Evolutionary conservation across 192 early-diverging fungal species (phyloP).

Genomic region (Coemansia sp.): DNA sequence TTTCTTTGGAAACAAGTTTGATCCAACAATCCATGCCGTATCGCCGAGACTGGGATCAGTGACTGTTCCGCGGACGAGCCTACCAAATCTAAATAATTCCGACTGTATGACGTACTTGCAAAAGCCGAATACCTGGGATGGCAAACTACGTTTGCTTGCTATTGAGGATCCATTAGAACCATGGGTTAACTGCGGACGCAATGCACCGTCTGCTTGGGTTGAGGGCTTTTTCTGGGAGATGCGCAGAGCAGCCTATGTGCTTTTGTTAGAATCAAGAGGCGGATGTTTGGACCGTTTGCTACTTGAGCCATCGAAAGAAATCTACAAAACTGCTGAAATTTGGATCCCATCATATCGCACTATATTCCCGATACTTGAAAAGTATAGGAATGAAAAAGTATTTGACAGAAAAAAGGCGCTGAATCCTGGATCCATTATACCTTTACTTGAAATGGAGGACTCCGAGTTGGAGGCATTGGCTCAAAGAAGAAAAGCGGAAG

Average conservation of each 20-base stretch:
- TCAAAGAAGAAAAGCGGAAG: no score
- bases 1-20: constrained; percentile 29
- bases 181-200: constrained; percentile 26
- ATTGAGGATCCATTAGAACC: constrained; percentile 44
- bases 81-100: constrained; percentile 10
- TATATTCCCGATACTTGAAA: not conserved
- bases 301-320: not conserved
- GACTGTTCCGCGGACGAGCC: constrained; percentile 15
- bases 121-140: constrained; percentile 18
- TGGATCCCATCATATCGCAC: not conserved
- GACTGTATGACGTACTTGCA: not conserved
- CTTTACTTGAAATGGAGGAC: no score
- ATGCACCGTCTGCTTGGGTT: constrained; percentile 34
- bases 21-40: constrained; percentile 21
- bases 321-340: not conserved
- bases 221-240: constrained; percentile 47
- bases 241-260: constrained; percentile 38
- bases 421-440: no score
- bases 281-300: not conserved
- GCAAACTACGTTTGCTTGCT: constrained; percentile 18
- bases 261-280: no score
- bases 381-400: no score
- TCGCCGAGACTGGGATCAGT: constrained; percentile 28
- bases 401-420: no score
- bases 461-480: no score